Conservation (phyloP, 371 early-diverging fungal species). For the Mortierella sp. region DNA sequence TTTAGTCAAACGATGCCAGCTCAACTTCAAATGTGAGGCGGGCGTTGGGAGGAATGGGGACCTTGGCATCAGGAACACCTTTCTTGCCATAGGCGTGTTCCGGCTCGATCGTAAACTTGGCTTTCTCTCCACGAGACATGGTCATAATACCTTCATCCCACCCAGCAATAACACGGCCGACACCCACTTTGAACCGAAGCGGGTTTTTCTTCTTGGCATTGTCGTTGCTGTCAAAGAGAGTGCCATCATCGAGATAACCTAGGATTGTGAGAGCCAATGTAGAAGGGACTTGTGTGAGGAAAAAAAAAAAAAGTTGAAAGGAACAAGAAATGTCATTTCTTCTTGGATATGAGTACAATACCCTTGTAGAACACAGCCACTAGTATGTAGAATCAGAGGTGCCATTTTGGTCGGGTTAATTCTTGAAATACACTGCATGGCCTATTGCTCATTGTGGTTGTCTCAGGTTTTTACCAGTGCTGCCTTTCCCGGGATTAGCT, state of each 20-base stretch:
- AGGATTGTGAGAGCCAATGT: too few species aligned
- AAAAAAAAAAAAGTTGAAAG: too few species aligned
- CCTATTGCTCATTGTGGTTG: too few species aligned
- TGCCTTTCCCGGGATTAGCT: conserved; percentile 66
- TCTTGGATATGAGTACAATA: too few species aligned
- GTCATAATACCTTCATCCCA: conserved; percentile 68
- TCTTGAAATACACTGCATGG: too few species aligned
- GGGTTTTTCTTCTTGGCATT: conserved; percentile 66
- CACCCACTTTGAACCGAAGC: conserved; percentile 67
- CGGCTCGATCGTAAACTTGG: conserved; percentile 59
- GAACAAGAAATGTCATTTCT: not conserved
- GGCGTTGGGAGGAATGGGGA: conserved; percentile 60
- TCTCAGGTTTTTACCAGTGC: conserved; percentile 59
- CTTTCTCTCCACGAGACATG: conserved; percentile 68
- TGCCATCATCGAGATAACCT: conserved; percentile 66
- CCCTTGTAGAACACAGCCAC: conserved; percentile 9
- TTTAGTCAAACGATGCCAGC: conserved; percentile 58
- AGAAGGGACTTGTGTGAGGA: conserved; percentile 33
- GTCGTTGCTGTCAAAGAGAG: conserved; percentile 71
- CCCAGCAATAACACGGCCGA: conserved; percentile 58
- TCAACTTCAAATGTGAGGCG: conserved; percentile 64
- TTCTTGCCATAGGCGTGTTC: conserved; percentile 70
- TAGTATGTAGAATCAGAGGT: too few species aligned
- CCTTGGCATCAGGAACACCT: conserved; percentile 60
- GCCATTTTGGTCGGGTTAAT: too few species aligned